These are phyloP conservation scores for Dactylellina haptotyla DNA, from an alignment of 2,329 filamentous ascomycete genomes.

Conservation along the genomic window DNA sequence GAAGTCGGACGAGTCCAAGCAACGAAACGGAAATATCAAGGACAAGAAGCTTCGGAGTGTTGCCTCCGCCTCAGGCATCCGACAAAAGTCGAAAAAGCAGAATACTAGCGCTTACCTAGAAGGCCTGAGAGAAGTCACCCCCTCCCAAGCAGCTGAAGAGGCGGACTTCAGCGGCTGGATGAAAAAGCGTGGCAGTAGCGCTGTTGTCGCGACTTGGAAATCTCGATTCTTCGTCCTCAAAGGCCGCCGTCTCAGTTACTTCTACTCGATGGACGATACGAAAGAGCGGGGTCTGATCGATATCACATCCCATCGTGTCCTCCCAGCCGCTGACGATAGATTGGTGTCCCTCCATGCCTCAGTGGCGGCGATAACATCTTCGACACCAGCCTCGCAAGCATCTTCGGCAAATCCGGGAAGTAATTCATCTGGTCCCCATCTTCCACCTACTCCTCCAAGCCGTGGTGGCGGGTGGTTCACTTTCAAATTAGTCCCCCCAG, in stretches of 20 bases:
- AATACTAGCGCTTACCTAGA: constrained; percentile 92
- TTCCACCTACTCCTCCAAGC: constrained; percentile 62
- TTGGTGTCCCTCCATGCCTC: constrained; percentile 91
- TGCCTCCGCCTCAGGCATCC: constrained; percentile 47
- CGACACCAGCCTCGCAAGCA: constrained; percentile 69
- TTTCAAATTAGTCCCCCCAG: constrained; percentile 95
- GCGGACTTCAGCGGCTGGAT: constrained; percentile 99
- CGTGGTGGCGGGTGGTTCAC: constrained; percentile 82
- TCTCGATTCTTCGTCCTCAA: constrained; percentile 93
- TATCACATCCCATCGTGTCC: constrained; percentile 95
- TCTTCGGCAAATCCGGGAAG: constrained; percentile 65
- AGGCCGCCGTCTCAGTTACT: constrained; percentile 90
- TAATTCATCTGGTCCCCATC: constrained; percentile 33
- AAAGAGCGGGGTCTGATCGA: constrained; percentile 97
- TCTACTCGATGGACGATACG: constrained; percentile 90
- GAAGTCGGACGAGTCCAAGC: constrained; percentile 44
- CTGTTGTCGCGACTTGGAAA: constrained; percentile 97
- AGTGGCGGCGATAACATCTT: constrained; percentile 80
- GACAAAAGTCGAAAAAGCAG: constrained; percentile 80
- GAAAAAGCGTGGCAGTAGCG: constrained; percentile 93
- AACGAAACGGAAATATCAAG: constrained; percentile 35
- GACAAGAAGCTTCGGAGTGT: constrained; percentile 51
- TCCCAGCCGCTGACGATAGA: constrained; percentile 90
- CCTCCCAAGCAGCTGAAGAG: constrained; percentile 81
- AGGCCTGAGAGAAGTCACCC: constrained; percentile 81